Percentiles rank a stretch among this genome's conserved stretches.
phyloP scores from a whole-genome alignment of 805 yeast species.

The Pichia kluyveri region DNA sequence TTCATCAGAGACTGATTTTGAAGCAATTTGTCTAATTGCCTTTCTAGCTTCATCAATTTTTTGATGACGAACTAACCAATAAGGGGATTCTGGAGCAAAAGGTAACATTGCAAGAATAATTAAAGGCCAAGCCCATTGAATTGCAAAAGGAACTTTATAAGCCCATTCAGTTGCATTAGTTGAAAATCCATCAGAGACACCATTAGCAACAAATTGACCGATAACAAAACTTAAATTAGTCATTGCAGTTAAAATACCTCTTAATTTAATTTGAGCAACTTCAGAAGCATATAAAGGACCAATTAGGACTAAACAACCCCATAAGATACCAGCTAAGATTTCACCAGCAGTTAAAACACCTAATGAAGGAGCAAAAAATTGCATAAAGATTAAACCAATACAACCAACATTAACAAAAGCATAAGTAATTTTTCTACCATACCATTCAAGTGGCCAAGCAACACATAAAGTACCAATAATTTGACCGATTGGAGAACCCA shows the following conservation, averaged over 20 bases:
- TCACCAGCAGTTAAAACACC: slow-evolving; percentile 34
- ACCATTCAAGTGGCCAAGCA: slow-evolving; percentile 31
- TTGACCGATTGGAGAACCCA: slow-evolving; percentile 22
- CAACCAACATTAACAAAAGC: slow-evolving; percentile 24
- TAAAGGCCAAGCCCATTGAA: slow-evolving; percentile 56
- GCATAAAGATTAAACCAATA: slow-evolving; percentile 28
- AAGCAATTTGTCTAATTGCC: slow-evolving; percentile 28
- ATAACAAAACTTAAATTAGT: slow-evolving; percentile 45
- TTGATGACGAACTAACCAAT: slow-evolving; percentile 41
- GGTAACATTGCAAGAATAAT: slow-evolving; percentile 26
- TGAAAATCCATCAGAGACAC: slow-evolving; percentile 31
- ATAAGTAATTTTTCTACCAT: slow-evolving; percentile 33
- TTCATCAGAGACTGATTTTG: not conserved
- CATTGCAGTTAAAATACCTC: slow-evolving; percentile 40
- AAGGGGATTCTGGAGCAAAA: slow-evolving; percentile 51
- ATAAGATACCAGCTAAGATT: slow-evolving; percentile 36
- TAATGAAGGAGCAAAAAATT: slow-evolving; percentile 31
- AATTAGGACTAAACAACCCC: slow-evolving; percentile 47
- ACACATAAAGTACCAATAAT: slow-evolving; percentile 31
- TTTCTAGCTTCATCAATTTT: slow-evolving; percentile 33
- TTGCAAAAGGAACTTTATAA: slow-evolving; percentile 41
- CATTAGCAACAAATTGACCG: slow-evolving; percentile 49
- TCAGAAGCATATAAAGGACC: slow-evolving; percentile 51
- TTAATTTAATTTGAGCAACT: slow-evolving; percentile 41
- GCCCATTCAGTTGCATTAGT: slow-evolving; percentile 9